Evolutionary conservation across 495 filamentous ascomycete species (phyloP), one percentile per base, ranked within the genome.

Genomic region (Hyaloscypha variabilis): DNA sequence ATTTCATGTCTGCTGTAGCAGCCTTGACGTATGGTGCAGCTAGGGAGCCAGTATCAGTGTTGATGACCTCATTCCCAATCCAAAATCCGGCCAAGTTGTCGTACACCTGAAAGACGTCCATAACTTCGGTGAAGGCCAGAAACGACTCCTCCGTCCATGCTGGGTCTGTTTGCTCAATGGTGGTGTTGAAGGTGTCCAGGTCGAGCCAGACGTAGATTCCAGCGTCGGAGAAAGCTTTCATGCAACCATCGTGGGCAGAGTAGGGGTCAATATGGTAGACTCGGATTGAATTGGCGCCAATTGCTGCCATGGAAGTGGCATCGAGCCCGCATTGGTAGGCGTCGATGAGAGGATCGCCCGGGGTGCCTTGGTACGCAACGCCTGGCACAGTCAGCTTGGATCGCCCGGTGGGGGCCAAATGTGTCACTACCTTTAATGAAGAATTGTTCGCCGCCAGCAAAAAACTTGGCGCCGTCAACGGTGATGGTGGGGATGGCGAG

Each of bases 141-240:
- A 88, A 81, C 78, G 91, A 88, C 6, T 83, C 81, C 67, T 87
- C 71, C 57, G 88, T 93, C 91, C 91, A 95, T 64, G 81, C 77
- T 1, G 85, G 82, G 49, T 78, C 73, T 42, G 77, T 73, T 82
- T 87, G 72, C 8, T 86, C 74, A 67, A 96, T 92, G 68, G 89
- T 84, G 0, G 90, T 93, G 62, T 83, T 79, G 72, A 94, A 94
- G 39, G 90, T 94, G 72, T 95, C 92, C 62, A 96, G 81, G 75
- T 97, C 92, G 21, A 95, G 82, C 73, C 91, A 89, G 53, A 91
- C 70, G 70, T 95, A 94, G 73, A 97, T 95, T 31, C 92, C 90
- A 25, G 82, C 84, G 63, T 88, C 78, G 17, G 79, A 81, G 71
- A 92, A 86, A 19, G 81, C 85, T 17, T 75, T 77, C 88, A 92